These are phyloP conservation scores for Tetrapisispora pingtungensis DNA, from an alignment of 805 yeast genomes.

Conservation along the genomic window DNA sequence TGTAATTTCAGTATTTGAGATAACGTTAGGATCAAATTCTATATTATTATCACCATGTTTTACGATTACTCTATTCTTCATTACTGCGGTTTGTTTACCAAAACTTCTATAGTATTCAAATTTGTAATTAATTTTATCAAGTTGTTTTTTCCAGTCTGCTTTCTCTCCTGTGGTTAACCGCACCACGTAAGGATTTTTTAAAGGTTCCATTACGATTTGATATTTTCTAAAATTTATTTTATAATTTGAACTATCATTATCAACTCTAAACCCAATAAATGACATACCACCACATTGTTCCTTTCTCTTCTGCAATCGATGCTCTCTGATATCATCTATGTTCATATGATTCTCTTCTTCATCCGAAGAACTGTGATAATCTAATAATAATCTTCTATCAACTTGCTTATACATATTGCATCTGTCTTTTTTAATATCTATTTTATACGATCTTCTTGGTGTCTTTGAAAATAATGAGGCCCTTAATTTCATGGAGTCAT, in stretches of 20 bases:
- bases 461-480: slow-evolving; percentile 12
- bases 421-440: slow-evolving; percentile 13
- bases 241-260: not conserved
- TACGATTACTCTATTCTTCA: slow-evolving; percentile 3
- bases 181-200: slow-evolving; percentile 21
- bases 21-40: not conserved
- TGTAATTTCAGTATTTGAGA: not conserved
- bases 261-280: slow-evolving; percentile 12
- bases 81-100: slow-evolving; percentile 14
- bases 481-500: slow-evolving; percentile 18
- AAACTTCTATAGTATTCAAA: slow-evolving; percentile 10
- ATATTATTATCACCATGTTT: not conserved
- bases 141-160: slow-evolving; percentile 10
- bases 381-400: slow-evolving; percentile 14
- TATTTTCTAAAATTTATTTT: slow-evolving; percentile 5
- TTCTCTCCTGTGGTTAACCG: slow-evolving; percentile 15
- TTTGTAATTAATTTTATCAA: slow-evolving; percentile 1
- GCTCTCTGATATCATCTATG: slow-evolving; percentile 11
- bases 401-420: slow-evolving; percentile 14
- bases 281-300: slow-evolving; percentile 18
- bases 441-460: slow-evolving; percentile 7
- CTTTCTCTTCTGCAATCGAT: slow-evolving; percentile 11
- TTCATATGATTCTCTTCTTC: slow-evolving; percentile 23
- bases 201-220: slow-evolving; percentile 26
- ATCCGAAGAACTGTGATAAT: slow-evolving; percentile 25